Base-by-base conservation (phyloP, 2,329 filamentous ascomycete genomes). In the Dactylella cylindrospora region DNA sequence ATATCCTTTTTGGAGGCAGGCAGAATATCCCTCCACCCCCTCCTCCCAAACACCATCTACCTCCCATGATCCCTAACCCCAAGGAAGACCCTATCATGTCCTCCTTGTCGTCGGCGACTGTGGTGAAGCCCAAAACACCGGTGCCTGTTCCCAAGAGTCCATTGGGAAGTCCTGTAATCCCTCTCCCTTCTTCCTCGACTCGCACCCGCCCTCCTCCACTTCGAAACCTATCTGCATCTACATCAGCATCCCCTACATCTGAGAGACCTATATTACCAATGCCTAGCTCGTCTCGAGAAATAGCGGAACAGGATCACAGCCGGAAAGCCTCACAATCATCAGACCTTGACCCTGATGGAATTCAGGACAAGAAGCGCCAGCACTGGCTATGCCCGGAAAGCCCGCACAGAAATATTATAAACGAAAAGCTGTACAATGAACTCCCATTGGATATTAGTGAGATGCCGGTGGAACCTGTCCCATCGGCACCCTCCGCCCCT, bases 41-140 rank as follows among this genome's bases (percentile, higher is more conserved):
- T 38, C 55, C 55, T 20, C 55, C 55, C 12, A 61, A 61, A 25
- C 41, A 41, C 52, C 53, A 53, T 22, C 47, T 53, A 29, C 35
- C 47, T 33, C 15, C 55, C 31, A 28, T 61, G 35, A 61, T 61
- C 36, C 55, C 55, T 15, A 61, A 61, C 17, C 55, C 31, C 3
- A 61, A 61, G 28, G 55, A 61, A 32, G 55, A 61, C 22, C 55
- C 55, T 22, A 61, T 61, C 26, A 61, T 61, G 55, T 61, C 55
- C 29, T 53, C 55, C 12, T 47, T 61, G 38, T 61, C 55, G 35
- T 49, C 55, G 39, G 47, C 55, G 35, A 61, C 55, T 31, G 49
- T 61, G 38, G 47, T 53, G n/a, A 61, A 61, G 43, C 47, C 47
- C 4, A 61, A 31, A 31, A 51, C 46, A 17, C 54, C 54, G 26